Base-by-base conservation (phyloP, 768 basidiomycete species). In the Gloeophyllum trabeum region DNA sequence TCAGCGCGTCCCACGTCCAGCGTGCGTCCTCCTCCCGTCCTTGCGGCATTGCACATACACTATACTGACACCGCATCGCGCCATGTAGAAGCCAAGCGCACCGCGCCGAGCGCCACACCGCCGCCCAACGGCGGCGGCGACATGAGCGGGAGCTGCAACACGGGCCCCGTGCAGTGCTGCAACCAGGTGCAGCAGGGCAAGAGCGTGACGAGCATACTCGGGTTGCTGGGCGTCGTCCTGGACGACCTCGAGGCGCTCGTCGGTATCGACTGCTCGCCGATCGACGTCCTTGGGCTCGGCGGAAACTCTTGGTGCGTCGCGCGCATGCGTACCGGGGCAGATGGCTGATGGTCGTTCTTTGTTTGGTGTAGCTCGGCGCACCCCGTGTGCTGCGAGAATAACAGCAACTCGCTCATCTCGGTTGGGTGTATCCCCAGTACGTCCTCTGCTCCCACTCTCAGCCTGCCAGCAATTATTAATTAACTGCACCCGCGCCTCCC, bases 241-340 rank as follows among this genome's bases (percentile, higher is more conserved):
- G 42, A 43, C 13, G 43, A 30, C 18, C 40, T 57, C 23, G 53
- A 45, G 24, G 54, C 45, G 30, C 45, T 53, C 5, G 22, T 54
- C 46, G 56, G 48, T 35, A 50, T 63, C 6, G 55, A 41, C 41
- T 64, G 62, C 53, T 51, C 49, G 34, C 62, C 62, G 21, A 50
- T 63, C 41, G 45, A 48, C 49, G 49, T 13, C 59, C 54, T 54
- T 48, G 35, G 28, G 47, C 43, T 24, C 41, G 12, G 4, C n/a
- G 24, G 28, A 13, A 6, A 19, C 16, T 19, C 23, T 46, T 7
- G 6, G 43, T 25, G 13, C 16, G 35, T 24, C 34, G 25, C 23
- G 10, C 16, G 22, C 6, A n/a, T 30, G 37, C 7, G n/a, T n/a
- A n/a, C n/a, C n/a, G n/a, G n/a, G n/a, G n/a, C n/a, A n/a, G n/a